A percentile compares a stretch with the other conserved stretches of the same genome.
phyloP scores from a whole-genome alignment of 148 eudicot species.

The Rhododendron ferrugineum region DNA sequence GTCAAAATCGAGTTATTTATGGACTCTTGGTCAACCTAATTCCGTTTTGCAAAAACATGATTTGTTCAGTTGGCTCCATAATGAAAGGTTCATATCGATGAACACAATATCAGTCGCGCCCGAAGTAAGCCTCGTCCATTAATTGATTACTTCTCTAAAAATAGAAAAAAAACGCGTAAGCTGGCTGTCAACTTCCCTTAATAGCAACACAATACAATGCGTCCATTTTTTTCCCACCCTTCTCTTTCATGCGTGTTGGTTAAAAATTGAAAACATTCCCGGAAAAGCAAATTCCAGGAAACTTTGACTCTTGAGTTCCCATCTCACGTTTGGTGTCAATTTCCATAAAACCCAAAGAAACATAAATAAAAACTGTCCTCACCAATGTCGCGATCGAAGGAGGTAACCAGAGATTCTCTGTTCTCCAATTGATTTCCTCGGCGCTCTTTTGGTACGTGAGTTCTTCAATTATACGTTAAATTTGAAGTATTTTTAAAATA shows the following conservation, averaged over 20 bases:
- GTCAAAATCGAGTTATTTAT: neutral
- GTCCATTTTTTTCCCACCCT: neutral
- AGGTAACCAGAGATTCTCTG: neutral
- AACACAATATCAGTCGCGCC: neutral
- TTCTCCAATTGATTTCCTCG: neutral
- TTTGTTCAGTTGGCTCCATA: neutral
- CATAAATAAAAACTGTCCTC: neutral
- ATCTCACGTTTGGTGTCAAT: neutral
- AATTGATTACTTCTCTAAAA: neutral
- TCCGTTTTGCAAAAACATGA: neutral
- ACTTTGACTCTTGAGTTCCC: neutral
- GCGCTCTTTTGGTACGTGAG: neutral
- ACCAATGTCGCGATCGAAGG: neutral
- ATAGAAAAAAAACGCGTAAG: neutral
- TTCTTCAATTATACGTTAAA: neutral
- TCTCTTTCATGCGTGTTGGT: neutral
- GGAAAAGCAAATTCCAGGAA: constrained; percentile 1
- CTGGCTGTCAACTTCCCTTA: neutral
- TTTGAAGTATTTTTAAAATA: neutral
- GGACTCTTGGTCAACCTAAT: neutral
- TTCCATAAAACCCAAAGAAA: neutral
- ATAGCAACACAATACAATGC: neutral
- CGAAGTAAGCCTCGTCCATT: neutral
- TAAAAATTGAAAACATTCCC: neutral
- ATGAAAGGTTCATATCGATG: neutral